Base-by-base conservation (phyloP, 345 rosid genomes). In the Odontarrhena argentea region DNA sequence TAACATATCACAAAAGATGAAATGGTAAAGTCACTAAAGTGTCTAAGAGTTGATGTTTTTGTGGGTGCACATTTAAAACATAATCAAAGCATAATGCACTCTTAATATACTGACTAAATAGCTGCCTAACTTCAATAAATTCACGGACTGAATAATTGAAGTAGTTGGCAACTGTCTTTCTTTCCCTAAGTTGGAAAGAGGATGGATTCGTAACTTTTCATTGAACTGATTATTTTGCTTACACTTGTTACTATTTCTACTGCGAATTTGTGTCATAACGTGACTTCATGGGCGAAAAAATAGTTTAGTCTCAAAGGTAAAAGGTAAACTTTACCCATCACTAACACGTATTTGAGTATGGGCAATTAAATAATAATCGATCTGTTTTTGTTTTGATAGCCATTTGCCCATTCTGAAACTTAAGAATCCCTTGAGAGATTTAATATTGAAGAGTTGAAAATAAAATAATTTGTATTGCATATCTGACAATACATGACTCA, bases 221-320 rank as follows among this genome's bases (percentile, higher is more conserved):
- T 8, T 37, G 49, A 62, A 45, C 52, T 60, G 24, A 24, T 2
- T 53, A 60, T 35, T 28, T 28, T 53, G 48, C 55, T 30, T 14
- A 60, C 22, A 70, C 44, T 2, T 62, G 63, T 70, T 55, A 9
- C 60, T 32, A 51, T 42, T 47, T 30, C 6, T 8, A 59, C 52
- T 69, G 66, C 35, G 60, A 50, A 22, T 55, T 18, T 30, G 51
- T 48, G 59, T 42, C 58, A 46, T 43, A 63, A 37, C 30, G 69
- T 32, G 69, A 54, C 64, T 40, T 71, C 50, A 71, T 64, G 70
- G 70, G 75, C 13, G 40, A 63, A 7, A n/a, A 7, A 63, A 63
- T 55, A 55, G 64, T 71, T 55, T 71, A 56, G 58, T 71, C 57
- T 47, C 56, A 47, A 63, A 71, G 55, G 51, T 55, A 8, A 8